Evolutionary conservation across 73 alveolate species (phyloP).

Genomic region (Tetrahymena malaccensis): DNA sequence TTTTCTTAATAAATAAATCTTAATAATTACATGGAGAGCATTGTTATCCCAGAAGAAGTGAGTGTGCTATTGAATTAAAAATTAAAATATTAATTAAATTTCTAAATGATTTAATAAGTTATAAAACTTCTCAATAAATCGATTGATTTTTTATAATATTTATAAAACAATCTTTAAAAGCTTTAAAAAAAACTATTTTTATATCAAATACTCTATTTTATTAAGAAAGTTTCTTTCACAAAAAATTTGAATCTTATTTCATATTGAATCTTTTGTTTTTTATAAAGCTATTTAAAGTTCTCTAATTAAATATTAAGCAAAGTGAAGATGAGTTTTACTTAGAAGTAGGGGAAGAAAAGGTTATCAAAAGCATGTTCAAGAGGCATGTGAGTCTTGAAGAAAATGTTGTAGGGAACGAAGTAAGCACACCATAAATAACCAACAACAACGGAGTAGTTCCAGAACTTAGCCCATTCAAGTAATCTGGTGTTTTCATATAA

Average conservation of each 20-base stretch:
- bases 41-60: neutral
- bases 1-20: neutral
- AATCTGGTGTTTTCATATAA: constrained; percentile 70
- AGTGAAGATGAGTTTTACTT: neutral
- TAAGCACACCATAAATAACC: constrained; percentile 51
- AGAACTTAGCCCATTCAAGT: constrained; percentile 67
- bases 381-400: constrained; percentile 24
- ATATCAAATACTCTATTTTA: no score
- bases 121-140: neutral
- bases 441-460: constrained; percentile 47
- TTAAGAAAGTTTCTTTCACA: no score
- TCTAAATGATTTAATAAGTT: no score
- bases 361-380: constrained; percentile 14
- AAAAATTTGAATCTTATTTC: no score
- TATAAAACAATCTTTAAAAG: no score
- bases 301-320: no score
- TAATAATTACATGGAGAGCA: neutral
- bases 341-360: constrained; percentile 29
- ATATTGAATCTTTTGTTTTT: no score
- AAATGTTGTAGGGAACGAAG: constrained; percentile 13
- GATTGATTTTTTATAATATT: no score
- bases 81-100: neutral
- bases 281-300: no score
- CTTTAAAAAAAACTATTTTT: no score
- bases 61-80: neutral